These are phyloP conservation scores for Boletus reticulatus DNA, from an alignment of 768 basidiomycete species.

Conservation along the genomic window DNA sequence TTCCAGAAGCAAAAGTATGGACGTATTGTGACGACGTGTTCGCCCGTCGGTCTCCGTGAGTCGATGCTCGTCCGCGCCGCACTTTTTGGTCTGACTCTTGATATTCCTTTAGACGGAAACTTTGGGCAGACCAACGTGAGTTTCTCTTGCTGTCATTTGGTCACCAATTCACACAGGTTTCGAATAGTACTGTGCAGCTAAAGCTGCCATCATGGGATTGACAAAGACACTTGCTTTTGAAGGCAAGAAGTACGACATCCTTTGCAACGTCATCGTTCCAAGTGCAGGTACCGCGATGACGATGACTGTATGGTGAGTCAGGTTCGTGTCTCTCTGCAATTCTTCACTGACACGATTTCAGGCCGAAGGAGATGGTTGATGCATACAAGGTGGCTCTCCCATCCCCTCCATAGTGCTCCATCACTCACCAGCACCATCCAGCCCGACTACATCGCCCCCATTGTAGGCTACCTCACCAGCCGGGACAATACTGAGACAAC, in stretches of 20 bases:
- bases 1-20: slow-evolving; percentile 98
- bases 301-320: slow-evolving; percentile 61
- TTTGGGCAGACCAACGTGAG: slow-evolving; percentile 90
- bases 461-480: slow-evolving; percentile 89
- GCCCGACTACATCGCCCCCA: slow-evolving; percentile 90
- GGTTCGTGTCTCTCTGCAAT: neutral
- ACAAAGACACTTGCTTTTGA: slow-evolving; percentile 91
- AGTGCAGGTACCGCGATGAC: slow-evolving; percentile 93
- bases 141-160: neutral
- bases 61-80: slow-evolving; percentile 7
- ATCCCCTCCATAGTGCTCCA: neutral
- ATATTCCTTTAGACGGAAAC: slow-evolving; percentile 69
- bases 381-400: slow-evolving; percentile 67
- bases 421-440: slow-evolving; percentile 23
- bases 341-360: slow-evolving; percentile 20
- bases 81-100: neutral
- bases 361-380: slow-evolving; percentile 83
- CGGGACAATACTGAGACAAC: slow-evolving; percentile 73
- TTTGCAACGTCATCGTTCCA: slow-evolving; percentile 86
- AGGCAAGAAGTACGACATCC: slow-evolving; percentile 87
- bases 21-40: slow-evolving; percentile 91
- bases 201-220: slow-evolving; percentile 86
- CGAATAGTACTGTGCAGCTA: slow-evolving; percentile 82
- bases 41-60: slow-evolving; percentile 90
- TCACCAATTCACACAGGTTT: neutral